Conservation (phyloP, 805 yeast genomes). For the Candida corydali region DNA sequence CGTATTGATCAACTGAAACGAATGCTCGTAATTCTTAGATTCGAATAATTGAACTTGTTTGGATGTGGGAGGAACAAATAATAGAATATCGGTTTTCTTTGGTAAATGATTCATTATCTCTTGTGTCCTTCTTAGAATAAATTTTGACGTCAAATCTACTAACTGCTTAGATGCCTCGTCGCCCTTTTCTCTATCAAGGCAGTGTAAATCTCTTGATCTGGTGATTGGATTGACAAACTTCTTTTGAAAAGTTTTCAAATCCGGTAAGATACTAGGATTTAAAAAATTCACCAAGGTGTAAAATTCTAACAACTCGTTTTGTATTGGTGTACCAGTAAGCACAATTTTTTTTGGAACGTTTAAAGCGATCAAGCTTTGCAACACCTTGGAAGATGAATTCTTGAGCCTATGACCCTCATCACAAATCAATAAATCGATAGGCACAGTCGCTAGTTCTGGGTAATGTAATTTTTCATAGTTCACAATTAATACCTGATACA, state of each 20-base stretch:
- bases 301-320: constrained; percentile 84
- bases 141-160: constrained; percentile 56
- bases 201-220: constrained; percentile 60
- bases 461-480: constrained; percentile 81
- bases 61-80: constrained; percentile 74
- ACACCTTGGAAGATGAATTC: constrained; percentile 64
- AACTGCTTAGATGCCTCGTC: constrained; percentile 59
- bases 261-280: constrained; percentile 79
- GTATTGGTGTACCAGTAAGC: constrained; percentile 89
- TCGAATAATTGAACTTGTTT: constrained; percentile 56
- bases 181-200: constrained; percentile 56
- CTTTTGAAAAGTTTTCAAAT: constrained; percentile 52
- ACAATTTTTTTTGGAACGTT: constrained; percentile 56
- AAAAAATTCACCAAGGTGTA: constrained; percentile 76
- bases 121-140: constrained; percentile 71
- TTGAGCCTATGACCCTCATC: constrained; percentile 96
- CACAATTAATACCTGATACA: constrained; percentile 77
- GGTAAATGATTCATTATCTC: constrained; percentile 61
- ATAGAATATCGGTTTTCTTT: constrained; percentile 66
- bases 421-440: constrained; percentile 72
- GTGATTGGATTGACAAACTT: constrained; percentile 67
- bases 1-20: constrained; percentile 66
- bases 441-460: constrained; percentile 44
- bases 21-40: constrained; percentile 36
- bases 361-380: constrained; percentile 55